Evolutionary conservation across 1,284 basidiomycete genomes (phyloP).

Genomic region (Ceratobasidium sp.): DNA sequence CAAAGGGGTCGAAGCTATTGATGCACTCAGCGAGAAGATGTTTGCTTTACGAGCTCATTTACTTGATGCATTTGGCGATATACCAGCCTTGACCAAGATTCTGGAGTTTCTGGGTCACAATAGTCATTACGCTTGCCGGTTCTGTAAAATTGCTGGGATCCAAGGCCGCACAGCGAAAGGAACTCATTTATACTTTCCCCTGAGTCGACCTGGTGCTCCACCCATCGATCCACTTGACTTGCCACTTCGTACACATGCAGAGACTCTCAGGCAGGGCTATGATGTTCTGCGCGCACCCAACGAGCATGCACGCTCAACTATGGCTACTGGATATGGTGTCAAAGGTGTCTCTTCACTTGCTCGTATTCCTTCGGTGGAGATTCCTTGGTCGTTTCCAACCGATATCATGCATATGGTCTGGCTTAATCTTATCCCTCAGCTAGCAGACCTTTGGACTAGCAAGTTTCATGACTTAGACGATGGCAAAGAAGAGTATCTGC

Average conservation of each 20-base stretch:
- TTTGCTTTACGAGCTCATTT: slow-evolving; percentile 41
- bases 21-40: not conserved
- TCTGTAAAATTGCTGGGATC: not conserved
- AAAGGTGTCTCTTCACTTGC: slow-evolving; percentile 10
- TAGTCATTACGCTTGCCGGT: slow-evolving; percentile 26
- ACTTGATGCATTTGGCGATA: slow-evolving; percentile 42
- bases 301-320: too few species aligned
- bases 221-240: not conserved
- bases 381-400: not conserved
- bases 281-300: too few species aligned
- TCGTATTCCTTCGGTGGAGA: not conserved
- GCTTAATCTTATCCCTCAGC: slow-evolving; percentile 7
- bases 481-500: not conserved
- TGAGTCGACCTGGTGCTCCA: not conserved
- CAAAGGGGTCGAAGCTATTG: not conserved
- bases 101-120: slow-evolving; percentile 41
- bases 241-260: not conserved
- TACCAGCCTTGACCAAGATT: slow-evolving; percentile 43
- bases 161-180: not conserved
- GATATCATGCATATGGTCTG: slow-evolving; percentile 11
- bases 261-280: too few species aligned
- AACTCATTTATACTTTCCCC: not conserved
- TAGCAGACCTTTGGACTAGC: not conserved
- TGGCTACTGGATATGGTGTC: not conserved
- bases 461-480: not conserved